Percentiles rank a stretch among this genome's conserved stretches.
Conservation (phyloP, 257 asterid genomes). For the Primulina eburnea region DNA sequence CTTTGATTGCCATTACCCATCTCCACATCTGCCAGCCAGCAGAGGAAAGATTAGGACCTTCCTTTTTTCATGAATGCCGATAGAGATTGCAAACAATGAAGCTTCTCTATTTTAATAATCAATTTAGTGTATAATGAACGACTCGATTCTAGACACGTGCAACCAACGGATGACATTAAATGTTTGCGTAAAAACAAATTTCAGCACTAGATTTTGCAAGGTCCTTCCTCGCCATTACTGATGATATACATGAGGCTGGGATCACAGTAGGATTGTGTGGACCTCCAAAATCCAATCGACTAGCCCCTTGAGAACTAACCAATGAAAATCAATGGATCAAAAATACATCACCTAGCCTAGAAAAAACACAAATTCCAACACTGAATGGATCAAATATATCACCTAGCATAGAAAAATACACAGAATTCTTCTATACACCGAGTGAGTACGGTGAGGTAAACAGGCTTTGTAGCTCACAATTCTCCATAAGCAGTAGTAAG, state of each 20-base stretch:
- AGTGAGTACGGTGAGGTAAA: not conserved
- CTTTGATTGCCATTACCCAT: slow-evolving; percentile 37
- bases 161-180: not conserved
- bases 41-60: slow-evolving; percentile 18
- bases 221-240: not conserved
- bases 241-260: not conserved
- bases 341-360: not conserved
- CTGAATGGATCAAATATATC: not conserved
- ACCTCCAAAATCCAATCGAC: not conserved
- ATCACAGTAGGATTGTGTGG: not conserved
- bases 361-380: not conserved
- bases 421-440: not conserved
- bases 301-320: too few relatives aligned
- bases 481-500: not conserved
- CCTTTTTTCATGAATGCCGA: not conserved
- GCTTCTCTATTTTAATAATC: not conserved
- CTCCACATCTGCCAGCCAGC: slow-evolving; percentile 54
- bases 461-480: not conserved
- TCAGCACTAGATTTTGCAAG: not conserved
- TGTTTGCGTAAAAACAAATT: not conserved
- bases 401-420: not conserved
- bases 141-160: not conserved
- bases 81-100: not conserved
- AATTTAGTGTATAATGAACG: not conserved
- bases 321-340: too few relatives aligned